phyloP scores from a whole-genome alignment of 441 rosid genomes.

The Adansonia madagascariensis region DNA sequence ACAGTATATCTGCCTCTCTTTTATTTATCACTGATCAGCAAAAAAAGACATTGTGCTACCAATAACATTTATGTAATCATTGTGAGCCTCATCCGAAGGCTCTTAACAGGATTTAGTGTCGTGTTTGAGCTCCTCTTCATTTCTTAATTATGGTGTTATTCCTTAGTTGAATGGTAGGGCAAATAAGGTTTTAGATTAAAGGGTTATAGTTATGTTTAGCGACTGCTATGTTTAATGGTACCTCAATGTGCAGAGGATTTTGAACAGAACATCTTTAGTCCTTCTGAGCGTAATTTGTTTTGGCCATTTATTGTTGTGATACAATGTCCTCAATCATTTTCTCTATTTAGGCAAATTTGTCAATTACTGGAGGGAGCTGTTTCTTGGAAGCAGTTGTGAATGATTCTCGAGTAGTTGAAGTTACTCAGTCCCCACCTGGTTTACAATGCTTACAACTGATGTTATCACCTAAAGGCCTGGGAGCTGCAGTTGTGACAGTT shows the following conservation, averaged over 20 bases:
- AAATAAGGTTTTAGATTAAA: not conserved
- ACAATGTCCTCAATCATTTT: slow-evolving; percentile 13
- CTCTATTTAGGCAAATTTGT: slow-evolving; percentile 67
- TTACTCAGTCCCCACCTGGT: slow-evolving; percentile 66
- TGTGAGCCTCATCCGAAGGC: not conserved
- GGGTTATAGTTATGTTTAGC: not conserved
- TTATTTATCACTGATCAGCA: not conserved
- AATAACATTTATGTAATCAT: slow-evolving; percentile 10
- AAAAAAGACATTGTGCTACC: not conserved
- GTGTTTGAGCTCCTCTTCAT: not conserved
- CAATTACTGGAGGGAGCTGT: slow-evolving; percentile 94
- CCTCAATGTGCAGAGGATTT: slow-evolving; percentile 9
- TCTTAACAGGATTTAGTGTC: slow-evolving; percentile 11
- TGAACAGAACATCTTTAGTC: slow-evolving; percentile 6
- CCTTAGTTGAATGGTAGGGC: not conserved
- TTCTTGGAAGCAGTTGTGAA: slow-evolving; percentile 81
- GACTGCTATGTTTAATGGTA: slow-evolving; percentile 1
- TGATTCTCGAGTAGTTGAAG: slow-evolving; percentile 82
- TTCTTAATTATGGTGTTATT: slow-evolving; percentile 15
- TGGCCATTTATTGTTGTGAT: not conserved
- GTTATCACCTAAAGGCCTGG: slow-evolving; percentile 81
- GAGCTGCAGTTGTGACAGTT: slow-evolving; percentile 77
- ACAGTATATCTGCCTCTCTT: slow-evolving; percentile 8
- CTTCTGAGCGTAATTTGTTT: not conserved
- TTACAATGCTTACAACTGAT: slow-evolving; percentile 78